Percentiles rank a stretch among this genome's conserved stretches.
phyloP scores from a whole-genome alignment of 345 rosid genomes.

The Pistacia integerrima region DNA sequence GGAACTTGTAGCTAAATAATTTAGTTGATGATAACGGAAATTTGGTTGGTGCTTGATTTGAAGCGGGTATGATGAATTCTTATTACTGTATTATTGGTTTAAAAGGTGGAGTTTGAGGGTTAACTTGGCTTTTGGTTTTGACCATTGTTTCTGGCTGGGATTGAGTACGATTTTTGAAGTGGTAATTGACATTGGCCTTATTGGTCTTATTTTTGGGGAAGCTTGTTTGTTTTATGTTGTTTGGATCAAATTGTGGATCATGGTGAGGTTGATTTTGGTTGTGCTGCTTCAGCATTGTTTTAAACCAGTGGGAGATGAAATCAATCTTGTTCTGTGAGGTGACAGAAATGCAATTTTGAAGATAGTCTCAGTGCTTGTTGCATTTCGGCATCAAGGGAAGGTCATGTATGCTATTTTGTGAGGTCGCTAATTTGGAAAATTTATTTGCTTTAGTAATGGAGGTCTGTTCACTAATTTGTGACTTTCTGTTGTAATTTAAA shows the following conservation, averaged over 20 bases:
- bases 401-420: neutral
- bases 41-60: neutral
- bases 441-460: neutral
- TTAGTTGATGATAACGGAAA: neutral
- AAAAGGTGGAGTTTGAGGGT: neutral
- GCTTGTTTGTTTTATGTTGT: neutral
- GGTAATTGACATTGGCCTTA: neutral
- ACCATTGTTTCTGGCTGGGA: neutral
- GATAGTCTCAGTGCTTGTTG: neutral
- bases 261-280: neutral
- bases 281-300: neutral
- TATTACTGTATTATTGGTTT: neutral
- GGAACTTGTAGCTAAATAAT: neutral
- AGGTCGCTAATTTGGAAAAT: neutral
- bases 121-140: neutral
- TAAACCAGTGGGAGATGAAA: neutral
- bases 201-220: neutral
- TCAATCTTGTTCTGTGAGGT: neutral
- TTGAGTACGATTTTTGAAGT: neutral
- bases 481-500: neutral
- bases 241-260: slow-evolving; percentile 1
- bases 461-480: neutral
- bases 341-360: neutral
- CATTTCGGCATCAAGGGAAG: neutral
- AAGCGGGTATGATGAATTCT: neutral